phyloP scores from a whole-genome alignment of 2,329 filamentous ascomycete genomes.

The Paramyrothecium roridum region DNA sequence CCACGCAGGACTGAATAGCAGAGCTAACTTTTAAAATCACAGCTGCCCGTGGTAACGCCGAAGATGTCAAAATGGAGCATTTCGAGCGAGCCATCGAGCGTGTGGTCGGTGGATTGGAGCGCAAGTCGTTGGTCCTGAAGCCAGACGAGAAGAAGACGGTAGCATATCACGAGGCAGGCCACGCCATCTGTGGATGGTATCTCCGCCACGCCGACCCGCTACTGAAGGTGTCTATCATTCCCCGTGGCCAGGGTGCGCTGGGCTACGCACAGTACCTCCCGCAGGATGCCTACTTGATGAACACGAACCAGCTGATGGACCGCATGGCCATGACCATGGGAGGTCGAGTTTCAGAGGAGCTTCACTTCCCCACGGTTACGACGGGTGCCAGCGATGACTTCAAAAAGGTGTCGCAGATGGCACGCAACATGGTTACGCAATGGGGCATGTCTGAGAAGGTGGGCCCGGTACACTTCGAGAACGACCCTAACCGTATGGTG shows the following conservation, averaged over 20 bases:
- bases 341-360: slow-evolving; percentile 89
- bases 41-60: slow-evolving; percentile 82
- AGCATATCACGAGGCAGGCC: slow-evolving; percentile 96
- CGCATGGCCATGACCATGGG: slow-evolving; percentile 99
- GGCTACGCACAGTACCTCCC: slow-evolving; percentile 98
- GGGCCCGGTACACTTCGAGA: slow-evolving; percentile 87
- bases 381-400: slow-evolving; percentile 95
- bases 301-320: slow-evolving; percentile 92
- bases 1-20: background rate
- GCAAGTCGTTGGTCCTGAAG: slow-evolving; percentile 91
- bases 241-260: slow-evolving; percentile 86
- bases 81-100: slow-evolving; percentile 98
- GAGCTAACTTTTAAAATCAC: slow-evolving; percentile 14
- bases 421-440: slow-evolving; percentile 97
- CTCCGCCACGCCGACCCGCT: slow-evolving; percentile 95
- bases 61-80: slow-evolving; percentile 80
- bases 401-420: slow-evolving; percentile 96
- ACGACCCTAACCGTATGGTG: slow-evolving; percentile 75
- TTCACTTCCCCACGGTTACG: slow-evolving; percentile 96
- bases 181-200: slow-evolving; percentile 98
- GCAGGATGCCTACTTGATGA: slow-evolving; percentile 93
- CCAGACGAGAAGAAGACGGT: slow-evolving; percentile 94
- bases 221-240: slow-evolving; percentile 97
- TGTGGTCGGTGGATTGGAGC: slow-evolving; percentile 93
- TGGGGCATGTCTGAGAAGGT: slow-evolving; percentile 98